Conservation (phyloP, 768 basidiomycete genomes). For the Phylloporus scabripes region DNA sequence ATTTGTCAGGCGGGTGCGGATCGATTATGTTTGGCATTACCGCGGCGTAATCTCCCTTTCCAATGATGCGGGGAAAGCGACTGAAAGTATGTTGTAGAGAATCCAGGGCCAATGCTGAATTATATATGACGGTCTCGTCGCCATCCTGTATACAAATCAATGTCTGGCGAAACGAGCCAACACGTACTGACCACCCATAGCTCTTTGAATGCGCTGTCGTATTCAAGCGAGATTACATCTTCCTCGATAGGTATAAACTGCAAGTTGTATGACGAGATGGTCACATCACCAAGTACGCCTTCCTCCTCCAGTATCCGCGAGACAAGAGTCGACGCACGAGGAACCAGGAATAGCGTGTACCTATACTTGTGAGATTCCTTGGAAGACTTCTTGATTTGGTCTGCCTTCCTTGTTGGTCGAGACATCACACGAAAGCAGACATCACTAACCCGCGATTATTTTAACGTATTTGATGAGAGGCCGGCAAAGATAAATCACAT, state of each 20-base stretch:
- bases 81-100: conserved; percentile 82
- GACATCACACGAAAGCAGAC: conserved; percentile 4
- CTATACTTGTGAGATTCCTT: conserved; percentile 69
- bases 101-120: conserved; percentile 81
- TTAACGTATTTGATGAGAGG: conserved; percentile 81
- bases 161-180: background rate
- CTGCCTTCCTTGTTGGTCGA: conserved; percentile 40
- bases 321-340: conserved; percentile 81
- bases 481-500: conserved; percentile 90
- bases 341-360: conserved; percentile 85
- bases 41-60: conserved; percentile 86
- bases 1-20: conserved; percentile 7
- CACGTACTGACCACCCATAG: conserved; percentile 73
- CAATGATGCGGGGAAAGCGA: conserved; percentile 84
- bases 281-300: conserved; percentile 95
- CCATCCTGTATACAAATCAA: conserved; percentile 59
- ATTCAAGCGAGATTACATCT: conserved; percentile 88
- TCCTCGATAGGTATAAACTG: conserved; percentile 93
- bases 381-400: conserved; percentile 84
- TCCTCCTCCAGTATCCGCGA: conserved; percentile 87
- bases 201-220: conserved; percentile 80
- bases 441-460: conserved; percentile 75
- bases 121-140: conserved; percentile 84
- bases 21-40: conserved; percentile 35
- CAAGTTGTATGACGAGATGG: conserved; percentile 80